Evolutionary conservation across 1,284 basidiomycete genomes (phyloP).

Genomic region (Heterobasidion parviporum): DNA sequence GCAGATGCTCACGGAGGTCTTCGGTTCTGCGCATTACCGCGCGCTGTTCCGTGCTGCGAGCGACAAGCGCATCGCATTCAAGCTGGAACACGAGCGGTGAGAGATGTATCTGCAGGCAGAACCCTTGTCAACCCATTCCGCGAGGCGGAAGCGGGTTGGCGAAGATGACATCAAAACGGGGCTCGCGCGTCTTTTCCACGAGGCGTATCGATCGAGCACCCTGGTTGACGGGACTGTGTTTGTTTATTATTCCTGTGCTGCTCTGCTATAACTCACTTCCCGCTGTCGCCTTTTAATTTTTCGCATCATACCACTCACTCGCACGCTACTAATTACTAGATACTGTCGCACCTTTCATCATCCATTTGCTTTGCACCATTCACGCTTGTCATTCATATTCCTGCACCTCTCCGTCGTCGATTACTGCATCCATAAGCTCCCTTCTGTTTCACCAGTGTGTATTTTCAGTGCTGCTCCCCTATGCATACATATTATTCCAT

Average conservation of each 20-base stretch:
- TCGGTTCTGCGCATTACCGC: conserved; percentile 62
- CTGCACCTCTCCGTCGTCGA: conserved; percentile 3
- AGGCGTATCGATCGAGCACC: conserved; percentile 5
- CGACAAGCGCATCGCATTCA: conserved; percentile 63
- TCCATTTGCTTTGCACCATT: conserved; percentile 4
- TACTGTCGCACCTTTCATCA: conserved; percentile 7
- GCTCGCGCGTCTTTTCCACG: conserved; percentile 13
- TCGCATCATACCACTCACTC: conserved; percentile 3
- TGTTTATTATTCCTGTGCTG: background rate
- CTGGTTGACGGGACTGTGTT: conserved; percentile 1
- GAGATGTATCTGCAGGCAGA: background rate
- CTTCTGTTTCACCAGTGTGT: conserved; percentile 10
- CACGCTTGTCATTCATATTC: conserved; percentile 11
- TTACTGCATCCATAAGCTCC: conserved; percentile 2
- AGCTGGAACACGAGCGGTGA: conserved; percentile 41
- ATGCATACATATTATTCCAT: conserved; percentile 2
- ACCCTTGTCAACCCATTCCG: conserved; percentile 14
- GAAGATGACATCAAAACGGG: conserved; percentile 14
- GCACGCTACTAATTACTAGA: conserved; percentile 5
- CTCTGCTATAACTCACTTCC: background rate
- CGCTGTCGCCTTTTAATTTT: conserved; percentile 5
- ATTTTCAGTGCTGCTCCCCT: conserved; percentile 1
- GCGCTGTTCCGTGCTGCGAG: conserved; percentile 63
- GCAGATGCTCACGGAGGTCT: conserved; percentile 54
- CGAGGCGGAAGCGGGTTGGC: conserved; percentile 10